Evolutionary conservation across 2,329 filamentous ascomycete species (phyloP).

Genomic region (Mycosphaerella sp.): DNA sequence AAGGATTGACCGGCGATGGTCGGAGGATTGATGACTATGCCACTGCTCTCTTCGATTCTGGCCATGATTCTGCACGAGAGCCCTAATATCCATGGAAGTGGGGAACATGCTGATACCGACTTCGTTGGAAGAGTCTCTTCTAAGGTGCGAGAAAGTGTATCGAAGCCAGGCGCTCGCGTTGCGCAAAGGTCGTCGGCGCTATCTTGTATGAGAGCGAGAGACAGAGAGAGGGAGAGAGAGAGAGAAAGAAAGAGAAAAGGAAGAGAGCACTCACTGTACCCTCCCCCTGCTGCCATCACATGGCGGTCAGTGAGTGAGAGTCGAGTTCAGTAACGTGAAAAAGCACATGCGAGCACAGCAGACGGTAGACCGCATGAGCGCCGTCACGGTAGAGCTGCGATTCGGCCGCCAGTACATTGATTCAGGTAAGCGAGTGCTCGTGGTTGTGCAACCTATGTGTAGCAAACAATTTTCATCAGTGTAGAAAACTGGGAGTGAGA

Average conservation of each 20-base stretch:
- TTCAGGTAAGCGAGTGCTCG: too few relatives aligned
- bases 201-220: too few relatives aligned
- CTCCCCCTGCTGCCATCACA: not conserved
- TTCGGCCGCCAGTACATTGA: too few relatives aligned
- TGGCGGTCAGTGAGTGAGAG: not conserved
- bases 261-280: not conserved
- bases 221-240: too few relatives aligned
- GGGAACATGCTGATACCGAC: not conserved
- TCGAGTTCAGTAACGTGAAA: too few relatives aligned
- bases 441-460: too few relatives aligned
- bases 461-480: too few relatives aligned
- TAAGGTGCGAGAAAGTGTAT: not conserved
- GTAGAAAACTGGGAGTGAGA: too few relatives aligned
- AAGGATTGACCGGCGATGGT: conserved; percentile 8
- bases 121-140: not conserved
- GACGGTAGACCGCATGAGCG: not conserved
- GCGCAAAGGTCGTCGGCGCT: too few relatives aligned
- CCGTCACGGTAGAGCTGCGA: not conserved
- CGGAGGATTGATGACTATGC: conserved; percentile 1
- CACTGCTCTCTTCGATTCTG: not conserved
- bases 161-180: not conserved
- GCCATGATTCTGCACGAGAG: not conserved
- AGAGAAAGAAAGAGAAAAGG: not conserved
- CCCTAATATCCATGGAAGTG: not conserved
- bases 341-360: not conserved